These are phyloP conservation scores for Hymenoscyphus salicellus DNA, from an alignment of 2,329 filamentous ascomycete genomes.

Conservation along the genomic window DNA sequence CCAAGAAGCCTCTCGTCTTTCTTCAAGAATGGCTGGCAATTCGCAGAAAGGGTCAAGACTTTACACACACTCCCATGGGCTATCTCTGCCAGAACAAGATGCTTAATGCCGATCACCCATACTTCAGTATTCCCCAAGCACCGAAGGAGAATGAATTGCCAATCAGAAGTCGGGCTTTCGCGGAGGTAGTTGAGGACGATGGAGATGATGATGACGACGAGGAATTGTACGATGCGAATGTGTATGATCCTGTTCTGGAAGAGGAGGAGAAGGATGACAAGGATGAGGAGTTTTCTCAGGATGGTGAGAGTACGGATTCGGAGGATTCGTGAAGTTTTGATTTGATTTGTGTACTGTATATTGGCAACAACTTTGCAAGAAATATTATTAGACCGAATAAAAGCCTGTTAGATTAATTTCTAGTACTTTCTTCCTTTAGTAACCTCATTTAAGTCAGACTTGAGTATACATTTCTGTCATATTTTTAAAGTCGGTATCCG, in stretches of 20 bases:
- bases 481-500: too few species aligned
- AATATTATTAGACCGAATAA: too few species aligned
- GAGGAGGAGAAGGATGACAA: neutral
- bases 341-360: neutral
- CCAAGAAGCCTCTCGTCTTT: slow-evolving; percentile 44
- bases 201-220: too few species aligned
- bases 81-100: slow-evolving; percentile 38
- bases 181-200: too few species aligned
- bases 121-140: slow-evolving; percentile 41
- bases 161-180: too few species aligned
- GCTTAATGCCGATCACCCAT: slow-evolving; percentile 47
- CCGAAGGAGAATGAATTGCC: too few species aligned
- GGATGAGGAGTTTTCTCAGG: neutral
- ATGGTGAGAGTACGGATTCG: neutral
- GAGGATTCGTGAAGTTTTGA: neutral
- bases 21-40: slow-evolving; percentile 56
- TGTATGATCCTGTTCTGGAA: neutral
- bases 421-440: neutral
- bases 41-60: slow-evolving; percentile 54
- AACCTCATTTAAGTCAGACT: too few species aligned
- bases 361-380: too few species aligned
- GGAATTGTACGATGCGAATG: too few species aligned
- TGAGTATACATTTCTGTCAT: too few species aligned
- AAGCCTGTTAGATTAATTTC: neutral
- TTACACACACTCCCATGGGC: slow-evolving; percentile 58